Conservation (phyloP, 2,329 filamentous ascomycete species). For the Cladosporium sphaerospermum region DNA sequence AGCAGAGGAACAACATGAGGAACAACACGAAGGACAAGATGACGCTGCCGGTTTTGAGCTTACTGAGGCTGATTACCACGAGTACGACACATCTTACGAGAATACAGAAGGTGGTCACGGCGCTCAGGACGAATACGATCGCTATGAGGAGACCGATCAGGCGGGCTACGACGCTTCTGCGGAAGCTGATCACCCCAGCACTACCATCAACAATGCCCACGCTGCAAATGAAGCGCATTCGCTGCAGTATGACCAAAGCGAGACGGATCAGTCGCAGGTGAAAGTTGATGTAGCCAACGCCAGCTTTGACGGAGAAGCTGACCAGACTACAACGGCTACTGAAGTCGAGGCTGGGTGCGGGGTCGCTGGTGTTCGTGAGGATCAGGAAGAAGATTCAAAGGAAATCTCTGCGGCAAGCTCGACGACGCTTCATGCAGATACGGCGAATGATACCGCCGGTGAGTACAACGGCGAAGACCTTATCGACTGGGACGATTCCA, state of each 20-base stretch:
- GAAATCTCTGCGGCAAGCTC: slow-evolving; percentile 21
- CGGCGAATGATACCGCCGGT: slow-evolving; percentile 21
- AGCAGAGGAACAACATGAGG: slow-evolving; percentile 4
- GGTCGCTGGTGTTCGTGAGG: background rate
- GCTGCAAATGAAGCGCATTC: background rate
- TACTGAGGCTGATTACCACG: slow-evolving; percentile 10
- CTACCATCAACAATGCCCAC: slow-evolving; percentile 1
- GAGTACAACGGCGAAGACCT: slow-evolving; percentile 21
- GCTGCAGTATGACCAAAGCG: slow-evolving; percentile 3
- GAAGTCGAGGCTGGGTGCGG: background rate
- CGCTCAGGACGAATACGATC: slow-evolving; percentile 28
- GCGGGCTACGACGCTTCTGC: slow-evolving; percentile 10
- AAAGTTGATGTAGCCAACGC: background rate
- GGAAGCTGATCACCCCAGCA: slow-evolving; percentile 9
- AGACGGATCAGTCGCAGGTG: slow-evolving; percentile 14
- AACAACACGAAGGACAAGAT: slow-evolving; percentile 5
- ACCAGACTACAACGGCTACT: background rate
- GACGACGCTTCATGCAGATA: slow-evolving; percentile 19
- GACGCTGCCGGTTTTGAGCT: slow-evolving; percentile 11
- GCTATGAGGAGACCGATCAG: slow-evolving; percentile 15
- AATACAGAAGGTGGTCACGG: slow-evolving; percentile 12
- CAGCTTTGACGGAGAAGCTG: background rate
- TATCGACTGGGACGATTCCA: slow-evolving; percentile 20
- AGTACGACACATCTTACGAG: slow-evolving; percentile 7
- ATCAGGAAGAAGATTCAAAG: slow-evolving; percentile 8